Evolutionary conservation across 1,284 basidiomycete genomes (phyloP), one percentile per base, ranked within the genome.

Genomic region (Marasmius oreades): DNA sequence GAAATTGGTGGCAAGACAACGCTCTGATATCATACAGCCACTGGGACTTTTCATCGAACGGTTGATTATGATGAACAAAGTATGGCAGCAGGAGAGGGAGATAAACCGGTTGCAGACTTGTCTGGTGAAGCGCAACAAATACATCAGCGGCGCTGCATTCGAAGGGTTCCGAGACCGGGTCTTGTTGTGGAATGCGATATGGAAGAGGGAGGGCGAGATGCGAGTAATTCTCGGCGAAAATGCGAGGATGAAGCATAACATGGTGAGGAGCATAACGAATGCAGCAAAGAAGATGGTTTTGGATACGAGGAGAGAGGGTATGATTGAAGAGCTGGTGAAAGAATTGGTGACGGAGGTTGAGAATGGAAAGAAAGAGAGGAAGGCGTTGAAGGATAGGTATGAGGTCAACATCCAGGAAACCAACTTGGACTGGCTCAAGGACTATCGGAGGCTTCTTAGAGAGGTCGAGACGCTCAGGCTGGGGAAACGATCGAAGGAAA

Each of bases 311-410:
- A 73, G 73, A 63, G 73, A 77, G 55, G 64, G 71, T 20, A 59
- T 76, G 66, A 65, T 75, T n/a, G 73, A 74, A 52, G 73, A 74
- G 59, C 69, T 73, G 42, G 72, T 76, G 39, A 71, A 71, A 59
- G 75, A 73, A 33, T 61, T 77, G 55, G 64, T 73, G 18, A 61
- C 62, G 22, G 75, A 78, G 62, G 58, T 74, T 26, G 67, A 69
- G 39, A 67, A 67, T 51, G 66, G 67, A 47, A 75, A 70, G 61
- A 61, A 62, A 52, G 65, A 64, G n/a, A 56, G 75, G 43, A 55
- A 43, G 31, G 48, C 50, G 20, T 61, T 73, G 55, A 63, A 63
- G 47, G 63, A 59, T 20, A 66, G 63, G 44, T 70, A 75, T 55
- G 73, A 76, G 59, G 64, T 55, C 47, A 72, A 76, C 57, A 63